Conservation (phyloP, 306 rosid genomes). For the Arachis hypogaea region DNA sequence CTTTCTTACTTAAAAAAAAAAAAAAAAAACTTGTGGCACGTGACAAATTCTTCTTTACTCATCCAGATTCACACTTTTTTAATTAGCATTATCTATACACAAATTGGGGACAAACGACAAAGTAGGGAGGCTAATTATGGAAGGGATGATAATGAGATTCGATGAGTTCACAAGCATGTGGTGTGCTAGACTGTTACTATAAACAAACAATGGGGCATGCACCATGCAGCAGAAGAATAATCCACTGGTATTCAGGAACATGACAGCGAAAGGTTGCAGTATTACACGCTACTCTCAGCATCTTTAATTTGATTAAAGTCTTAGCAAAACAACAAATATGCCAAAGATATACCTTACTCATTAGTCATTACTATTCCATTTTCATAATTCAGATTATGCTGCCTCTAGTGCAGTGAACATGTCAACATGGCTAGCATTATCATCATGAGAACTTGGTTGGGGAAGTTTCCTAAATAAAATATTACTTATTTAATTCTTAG, state of each 20-base stretch:
- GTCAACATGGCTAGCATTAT: neutral
- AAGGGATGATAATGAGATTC: constrained; percentile 5
- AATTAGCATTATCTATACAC: neutral
- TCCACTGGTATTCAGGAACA: neutral
- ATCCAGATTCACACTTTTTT: too few relatives aligned
- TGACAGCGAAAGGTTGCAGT: constrained; percentile 1
- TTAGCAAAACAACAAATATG: constrained; percentile 5
- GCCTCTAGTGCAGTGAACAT: neutral
- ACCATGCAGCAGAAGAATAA: neutral
- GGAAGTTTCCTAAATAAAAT: too few relatives aligned
- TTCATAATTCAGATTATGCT: neutral
- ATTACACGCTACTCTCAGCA: neutral
- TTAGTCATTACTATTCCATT: neutral
- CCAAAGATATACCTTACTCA: neutral
- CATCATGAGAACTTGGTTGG: neutral
- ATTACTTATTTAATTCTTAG: too few relatives aligned
- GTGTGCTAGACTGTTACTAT: neutral
- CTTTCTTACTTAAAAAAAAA: too few relatives aligned
- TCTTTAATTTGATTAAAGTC: constrained; percentile 18
- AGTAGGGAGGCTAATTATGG: neutral
- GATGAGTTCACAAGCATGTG: neutral
- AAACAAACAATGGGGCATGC: neutral
- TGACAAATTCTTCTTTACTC: too few relatives aligned
- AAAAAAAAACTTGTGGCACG: too few relatives aligned
- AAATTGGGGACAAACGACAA: neutral